Evolutionary conservation across 306 rosid species (phyloP).

Genomic region (Quercus glauca): DNA sequence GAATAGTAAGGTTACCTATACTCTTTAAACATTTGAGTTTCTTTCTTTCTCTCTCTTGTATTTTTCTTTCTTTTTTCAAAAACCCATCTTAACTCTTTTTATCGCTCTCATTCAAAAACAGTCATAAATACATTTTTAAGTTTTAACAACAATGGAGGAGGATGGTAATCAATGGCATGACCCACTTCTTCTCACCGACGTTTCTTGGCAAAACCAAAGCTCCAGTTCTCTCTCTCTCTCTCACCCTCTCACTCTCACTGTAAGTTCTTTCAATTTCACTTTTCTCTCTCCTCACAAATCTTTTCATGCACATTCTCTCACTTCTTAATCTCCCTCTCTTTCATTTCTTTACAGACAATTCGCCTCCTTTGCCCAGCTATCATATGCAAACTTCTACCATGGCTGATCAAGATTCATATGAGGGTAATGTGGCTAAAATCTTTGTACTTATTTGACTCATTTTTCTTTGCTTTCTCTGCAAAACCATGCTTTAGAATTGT

Average conservation of each 20-base stretch:
- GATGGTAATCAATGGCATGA: conserved; percentile 37
- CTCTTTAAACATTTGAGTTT: no score
- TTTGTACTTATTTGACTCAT: neutral
- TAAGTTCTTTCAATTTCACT: conserved; percentile 19
- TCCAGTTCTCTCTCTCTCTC: conserved; percentile 5
- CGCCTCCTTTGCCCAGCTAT: conserved; percentile 27
- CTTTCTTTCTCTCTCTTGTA: no score
- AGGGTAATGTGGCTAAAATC: conserved; percentile 27
- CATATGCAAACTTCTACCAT: conserved; percentile 28
- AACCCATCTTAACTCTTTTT: no score
- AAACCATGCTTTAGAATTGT: no score
- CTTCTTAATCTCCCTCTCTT: neutral
- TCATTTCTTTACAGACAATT: conserved; percentile 27
- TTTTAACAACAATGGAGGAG: conserved; percentile 41
- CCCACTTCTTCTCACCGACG: conserved; percentile 65
- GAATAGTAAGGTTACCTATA: no score
- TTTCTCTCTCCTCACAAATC: neutral
- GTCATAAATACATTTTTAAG: conserved; percentile 8
- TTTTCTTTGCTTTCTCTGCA: no score
- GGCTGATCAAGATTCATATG: conserved; percentile 33
- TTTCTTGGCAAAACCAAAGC: conserved; percentile 34
- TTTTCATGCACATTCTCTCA: conserved; percentile 8
- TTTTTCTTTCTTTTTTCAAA: no score
- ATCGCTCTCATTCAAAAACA: no score
- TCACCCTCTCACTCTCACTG: conserved; percentile 4